A percentile compares a stretch with the other conserved stretches of the same genome.
Conservation (phyloP, 2,329 filamentous ascomycete species). For the Pezicula rhizophila region DNA sequence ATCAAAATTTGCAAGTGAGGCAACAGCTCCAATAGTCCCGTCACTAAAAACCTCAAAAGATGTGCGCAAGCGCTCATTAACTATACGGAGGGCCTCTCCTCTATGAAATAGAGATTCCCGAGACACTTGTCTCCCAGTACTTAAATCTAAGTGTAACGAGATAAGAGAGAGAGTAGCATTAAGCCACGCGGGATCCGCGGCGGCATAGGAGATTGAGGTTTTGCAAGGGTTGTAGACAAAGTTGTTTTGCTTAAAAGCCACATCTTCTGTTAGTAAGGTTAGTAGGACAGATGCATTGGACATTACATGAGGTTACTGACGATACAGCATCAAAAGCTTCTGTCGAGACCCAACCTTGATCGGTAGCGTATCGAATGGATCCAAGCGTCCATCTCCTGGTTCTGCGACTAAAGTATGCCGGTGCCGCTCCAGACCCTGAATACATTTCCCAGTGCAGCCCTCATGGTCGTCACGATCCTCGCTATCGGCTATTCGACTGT, state of each 20-base stretch:
- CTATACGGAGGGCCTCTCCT: constrained; percentile 11
- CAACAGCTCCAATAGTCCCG: constrained; percentile 5
- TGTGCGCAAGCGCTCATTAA: constrained; percentile 6
- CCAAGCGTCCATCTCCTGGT: neutral
- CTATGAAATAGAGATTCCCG: constrained; percentile 11
- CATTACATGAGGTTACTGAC: neutral
- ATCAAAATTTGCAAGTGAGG: constrained; percentile 7
- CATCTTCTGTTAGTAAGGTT: neutral
- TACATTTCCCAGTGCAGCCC: neutral
- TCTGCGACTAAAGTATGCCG: neutral
- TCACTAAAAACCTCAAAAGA: neutral
- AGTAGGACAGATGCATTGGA: neutral
- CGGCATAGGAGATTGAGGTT: constrained; percentile 8
- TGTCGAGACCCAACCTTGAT: constrained; percentile 4
- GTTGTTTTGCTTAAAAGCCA: constrained; percentile 4
- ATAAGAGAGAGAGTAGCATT: constrained; percentile 14
- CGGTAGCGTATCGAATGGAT: constrained; percentile 12
- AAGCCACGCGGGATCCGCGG: constrained; percentile 9
- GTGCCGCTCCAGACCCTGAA: neutral
- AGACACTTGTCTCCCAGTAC: constrained; percentile 5
- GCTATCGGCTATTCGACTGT: neutral
- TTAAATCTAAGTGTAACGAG: constrained; percentile 10
- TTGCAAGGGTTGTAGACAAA: constrained; percentile 12
- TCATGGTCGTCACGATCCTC: neutral
- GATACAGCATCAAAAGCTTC: neutral